Evolutionary conservation across 441 rosid genomes (phyloP).

Genomic region (Populus tomentosa): DNA sequence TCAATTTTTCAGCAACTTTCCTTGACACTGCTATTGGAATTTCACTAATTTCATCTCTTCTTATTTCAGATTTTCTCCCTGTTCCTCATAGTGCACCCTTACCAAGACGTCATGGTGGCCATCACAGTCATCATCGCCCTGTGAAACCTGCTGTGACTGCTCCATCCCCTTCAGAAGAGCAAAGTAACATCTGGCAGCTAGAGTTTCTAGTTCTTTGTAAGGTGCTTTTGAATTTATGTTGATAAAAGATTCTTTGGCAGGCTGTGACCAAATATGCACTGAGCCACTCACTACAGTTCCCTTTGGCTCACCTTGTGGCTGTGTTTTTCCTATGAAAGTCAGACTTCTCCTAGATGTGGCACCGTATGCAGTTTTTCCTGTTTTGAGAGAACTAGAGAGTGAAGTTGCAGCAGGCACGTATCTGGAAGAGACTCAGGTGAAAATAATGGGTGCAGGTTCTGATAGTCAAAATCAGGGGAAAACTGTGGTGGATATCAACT

Average conservation of each 20-base stretch:
- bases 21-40: conserved; percentile 3
- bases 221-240: conserved; percentile 15
- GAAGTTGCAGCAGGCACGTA: conserved; percentile 90
- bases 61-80: conserved; percentile 36
- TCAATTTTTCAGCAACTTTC: conserved; percentile 1
- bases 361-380: conserved; percentile 77
- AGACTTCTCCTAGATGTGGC: conserved; percentile 80
- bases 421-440: conserved; percentile 94
- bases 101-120: conserved; percentile 41
- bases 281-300: conserved; percentile 91
- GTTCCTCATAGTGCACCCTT: conserved; percentile 34
- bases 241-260: conserved; percentile 42
- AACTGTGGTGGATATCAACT: conserved; percentile 77
- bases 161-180: conserved; percentile 64
- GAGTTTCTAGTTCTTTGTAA: neutral
- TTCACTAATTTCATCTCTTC: conserved; percentile 15
- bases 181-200: conserved; percentile 36
- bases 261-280: conserved; percentile 79
- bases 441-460: conserved; percentile 95
- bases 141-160: conserved; percentile 47
- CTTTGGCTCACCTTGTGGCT: conserved; percentile 93
- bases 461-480: conserved; percentile 83
- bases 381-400: conserved; percentile 82
- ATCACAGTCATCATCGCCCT: conserved; percentile 48
- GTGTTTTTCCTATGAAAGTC: conserved; percentile 96